Evolutionary conservation across 441 rosid species (phyloP), one percentile per base, ranked within the genome.

Genomic region (Rhodomyrtus psidioides): DNA sequence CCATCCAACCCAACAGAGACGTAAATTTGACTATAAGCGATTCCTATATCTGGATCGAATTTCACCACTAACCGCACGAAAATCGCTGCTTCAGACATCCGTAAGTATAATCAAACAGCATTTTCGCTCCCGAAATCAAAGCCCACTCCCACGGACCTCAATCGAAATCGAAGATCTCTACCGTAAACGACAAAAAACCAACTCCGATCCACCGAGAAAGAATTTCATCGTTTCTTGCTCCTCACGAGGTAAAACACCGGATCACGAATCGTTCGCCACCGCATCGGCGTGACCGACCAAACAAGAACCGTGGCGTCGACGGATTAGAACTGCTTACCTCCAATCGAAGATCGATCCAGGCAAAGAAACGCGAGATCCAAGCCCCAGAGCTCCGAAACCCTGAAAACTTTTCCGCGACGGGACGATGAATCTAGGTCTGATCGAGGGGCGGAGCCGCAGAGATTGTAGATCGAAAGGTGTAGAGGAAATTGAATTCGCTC

Each of bases 181-280:
- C n/a, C 5, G n/a, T 0, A 21, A 70, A 39, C n/a, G n/a, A 39
- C n/a, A 30, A 30, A 2, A 5, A 6, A 34, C 2, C 76, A 1
- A 21, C 51, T 70, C 51, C 51, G 51, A 39, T 70, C 79, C 79
- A 12, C n/a, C 0, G n/a, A 70, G n/a, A 39, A 49, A 6, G 79
- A 39, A 39, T 70, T 6, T 13, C 79, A 39, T 39, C 79, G 23
- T 13, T 70, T 13, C 49, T 21, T 0, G 79, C 79, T 21, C 79
- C 79, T 39, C 13, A 0, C 75, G 24, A 62, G 75, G 75, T 30
- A 62, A 54, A 54, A 2, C 55, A 17, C 55, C 55, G 55, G 55
- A 62, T 30, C 60, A 0, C 76, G 26, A 65, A 70, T 12, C 44
- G 75, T 62, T 2, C 44, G 26, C 26, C 0, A 34, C 46, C 44